Conservation (phyloP, 208 protist genomes). For the Wallacemonas sp. region DNA sequence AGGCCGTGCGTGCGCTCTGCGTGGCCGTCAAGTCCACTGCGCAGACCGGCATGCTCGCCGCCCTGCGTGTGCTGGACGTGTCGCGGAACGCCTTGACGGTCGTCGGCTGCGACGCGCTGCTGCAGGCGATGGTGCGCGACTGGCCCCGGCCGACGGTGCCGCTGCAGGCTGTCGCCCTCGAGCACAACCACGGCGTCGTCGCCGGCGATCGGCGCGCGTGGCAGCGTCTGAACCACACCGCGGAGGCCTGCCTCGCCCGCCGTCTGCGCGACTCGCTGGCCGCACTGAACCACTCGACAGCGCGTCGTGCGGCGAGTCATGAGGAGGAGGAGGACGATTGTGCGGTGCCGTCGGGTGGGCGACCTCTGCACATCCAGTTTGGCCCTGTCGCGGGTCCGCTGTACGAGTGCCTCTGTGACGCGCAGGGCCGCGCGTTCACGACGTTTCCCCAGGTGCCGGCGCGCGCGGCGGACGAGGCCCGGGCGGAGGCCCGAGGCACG, state of each 20-base stretch:
- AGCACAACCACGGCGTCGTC: slow-evolving; percentile 47
- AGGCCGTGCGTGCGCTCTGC: slow-evolving; percentile 49
- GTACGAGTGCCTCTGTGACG: slow-evolving; percentile 18
- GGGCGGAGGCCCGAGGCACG: neutral
- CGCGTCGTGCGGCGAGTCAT: neutral
- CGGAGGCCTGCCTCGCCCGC: slow-evolving; percentile 28
- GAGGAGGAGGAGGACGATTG: neutral
- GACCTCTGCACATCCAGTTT: slow-evolving; percentile 28
- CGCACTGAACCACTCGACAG: slow-evolving; percentile 21
- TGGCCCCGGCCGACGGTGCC: slow-evolving; percentile 13
- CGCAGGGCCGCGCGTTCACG: slow-evolving; percentile 1
- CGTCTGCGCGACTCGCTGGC: slow-evolving; percentile 26
- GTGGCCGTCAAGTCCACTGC: slow-evolving; percentile 37
- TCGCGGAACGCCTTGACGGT: slow-evolving; percentile 64
- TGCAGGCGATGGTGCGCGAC: slow-evolving; percentile 20
- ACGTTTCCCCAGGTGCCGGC: neutral
- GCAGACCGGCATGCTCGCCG: slow-evolving; percentile 46
- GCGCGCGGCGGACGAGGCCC: neutral
- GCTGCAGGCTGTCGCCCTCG: slow-evolving; percentile 42
- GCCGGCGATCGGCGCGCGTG: slow-evolving; percentile 12
- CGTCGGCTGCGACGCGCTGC: slow-evolving; percentile 48
- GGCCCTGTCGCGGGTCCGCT: slow-evolving; percentile 13
- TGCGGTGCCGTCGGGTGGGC: neutral
- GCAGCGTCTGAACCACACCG: slow-evolving; percentile 17
- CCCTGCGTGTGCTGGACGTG: slow-evolving; percentile 56